Conservation (phyloP, 2,329 filamentous ascomycete genomes). For the Sordariomycetes sp. region DNA sequence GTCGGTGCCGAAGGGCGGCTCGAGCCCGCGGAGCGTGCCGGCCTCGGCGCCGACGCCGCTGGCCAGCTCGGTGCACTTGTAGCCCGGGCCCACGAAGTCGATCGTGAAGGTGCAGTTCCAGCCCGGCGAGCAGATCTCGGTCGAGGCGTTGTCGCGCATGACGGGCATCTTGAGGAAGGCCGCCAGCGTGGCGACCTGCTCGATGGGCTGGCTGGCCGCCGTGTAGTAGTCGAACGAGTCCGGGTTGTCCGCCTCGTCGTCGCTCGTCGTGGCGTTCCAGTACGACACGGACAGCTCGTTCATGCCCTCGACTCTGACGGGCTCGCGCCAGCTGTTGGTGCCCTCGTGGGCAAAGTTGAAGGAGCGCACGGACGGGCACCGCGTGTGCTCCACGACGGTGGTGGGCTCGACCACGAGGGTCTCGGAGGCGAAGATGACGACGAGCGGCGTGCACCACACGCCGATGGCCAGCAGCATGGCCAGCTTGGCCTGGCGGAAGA, state of each 20-base stretch:
- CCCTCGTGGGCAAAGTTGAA: conserved; percentile 23
- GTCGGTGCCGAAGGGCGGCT: conserved; percentile 15
- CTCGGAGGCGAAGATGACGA: conserved; percentile 26
- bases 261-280: conserved; percentile 19
- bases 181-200: conserved; percentile 15
- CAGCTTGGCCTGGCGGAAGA: conserved; percentile 18
- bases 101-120: conserved; percentile 23
- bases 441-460: conserved; percentile 25
- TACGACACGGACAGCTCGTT: conserved; percentile 16
- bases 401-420: conserved; percentile 19
- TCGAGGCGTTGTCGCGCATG: conserved; percentile 13
- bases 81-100: conserved; percentile 22
- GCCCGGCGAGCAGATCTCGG: conserved; percentile 19
- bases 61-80: conserved; percentile 20
- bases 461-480: conserved; percentile 21
- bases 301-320: conserved; percentile 15
- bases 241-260: conserved; percentile 7
- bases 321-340: conserved; percentile 18
- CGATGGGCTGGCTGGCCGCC: conserved; percentile 13
- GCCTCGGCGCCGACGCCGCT: conserved; percentile 15
- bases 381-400: conserved; percentile 12
- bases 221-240: conserved; percentile 22
- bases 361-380: conserved; percentile 17
- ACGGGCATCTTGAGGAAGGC: conserved; percentile 14
- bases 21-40: conserved; percentile 11